Percentiles rank a stretch among this genome's conserved stretches.
Evolutionary conservation across 768 basidiomycete genomes (phyloP).

Genomic region (Podaxis carcinomalis): DNA sequence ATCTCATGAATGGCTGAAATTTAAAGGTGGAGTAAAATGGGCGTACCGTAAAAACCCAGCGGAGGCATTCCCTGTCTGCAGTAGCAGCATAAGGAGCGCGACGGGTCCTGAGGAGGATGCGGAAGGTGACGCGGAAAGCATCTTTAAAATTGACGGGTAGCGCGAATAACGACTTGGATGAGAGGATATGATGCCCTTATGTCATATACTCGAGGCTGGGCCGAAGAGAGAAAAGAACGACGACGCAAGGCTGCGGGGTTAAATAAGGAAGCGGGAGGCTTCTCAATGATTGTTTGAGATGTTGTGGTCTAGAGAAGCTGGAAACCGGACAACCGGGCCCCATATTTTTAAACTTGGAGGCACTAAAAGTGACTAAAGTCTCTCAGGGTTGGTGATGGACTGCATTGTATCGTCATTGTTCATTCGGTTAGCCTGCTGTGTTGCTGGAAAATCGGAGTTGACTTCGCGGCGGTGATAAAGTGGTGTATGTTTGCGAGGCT

Average conservation of each 20-base stretch:
- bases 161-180: background rate
- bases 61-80: background rate
- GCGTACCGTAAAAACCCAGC: background rate
- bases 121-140: background rate
- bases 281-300: background rate
- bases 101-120: background rate
- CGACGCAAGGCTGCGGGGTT: slow-evolving; percentile 4
- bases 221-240: background rate
- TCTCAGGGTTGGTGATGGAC: slow-evolving; percentile 6
- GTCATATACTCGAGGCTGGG: background rate
- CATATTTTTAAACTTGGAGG: background rate
- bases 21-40: background rate
- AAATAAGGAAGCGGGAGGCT: slow-evolving; percentile 3
- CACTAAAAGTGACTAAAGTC: slow-evolving; percentile 1
- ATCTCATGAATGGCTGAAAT: background rate
- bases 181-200: background rate
- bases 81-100: background rate
- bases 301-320: slow-evolving; percentile 4
- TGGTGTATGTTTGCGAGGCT: background rate
- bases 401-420: background rate
- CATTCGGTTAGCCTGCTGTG: background rate
- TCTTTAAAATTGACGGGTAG: background rate
- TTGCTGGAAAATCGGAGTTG: background rate
- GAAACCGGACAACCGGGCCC: slow-evolving; percentile 1
- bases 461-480: slow-evolving; percentile 2